Evolutionary conservation across 2,329 filamentous ascomycete species (phyloP).

Genomic region (Botrytis galanthina): DNA sequence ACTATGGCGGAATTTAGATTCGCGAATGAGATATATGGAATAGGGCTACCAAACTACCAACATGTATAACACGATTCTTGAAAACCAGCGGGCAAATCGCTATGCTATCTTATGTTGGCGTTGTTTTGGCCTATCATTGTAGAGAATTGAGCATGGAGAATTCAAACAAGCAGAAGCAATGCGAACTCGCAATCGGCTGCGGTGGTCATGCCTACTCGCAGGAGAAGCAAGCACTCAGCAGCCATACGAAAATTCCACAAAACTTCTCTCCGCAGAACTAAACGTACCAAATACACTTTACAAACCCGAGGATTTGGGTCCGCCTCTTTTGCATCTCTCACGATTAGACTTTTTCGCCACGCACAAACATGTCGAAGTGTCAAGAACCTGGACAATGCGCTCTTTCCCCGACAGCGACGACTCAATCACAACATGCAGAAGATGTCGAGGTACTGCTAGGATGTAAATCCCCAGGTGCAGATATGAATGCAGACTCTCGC

Average conservation of each 20-base stretch:
- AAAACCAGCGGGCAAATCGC: not conserved
- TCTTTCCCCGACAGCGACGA: too few species aligned
- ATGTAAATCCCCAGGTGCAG: not conserved
- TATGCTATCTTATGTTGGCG: not conserved
- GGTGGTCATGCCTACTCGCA: constrained; percentile 9
- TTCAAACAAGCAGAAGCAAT: not conserved
- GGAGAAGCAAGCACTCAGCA: not conserved
- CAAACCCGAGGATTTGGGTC: not conserved
- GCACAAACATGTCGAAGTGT: constrained; percentile 9
- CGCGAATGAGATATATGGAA: constrained; percentile 2
- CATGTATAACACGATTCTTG: not conserved
- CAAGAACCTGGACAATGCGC: not conserved
- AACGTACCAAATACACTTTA: not conserved
- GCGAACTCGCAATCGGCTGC: not conserved
- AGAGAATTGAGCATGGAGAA: not conserved
- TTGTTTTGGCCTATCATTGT: constrained; percentile 2
- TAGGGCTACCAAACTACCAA: not conserved
- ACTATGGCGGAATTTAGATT: constrained; percentile 19
- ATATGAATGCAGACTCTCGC: not conserved
- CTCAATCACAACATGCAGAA: not conserved
- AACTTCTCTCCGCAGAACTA: not conserved
- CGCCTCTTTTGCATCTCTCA: constrained; percentile 1
- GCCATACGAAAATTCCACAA: not conserved
- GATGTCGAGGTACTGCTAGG: not conserved
- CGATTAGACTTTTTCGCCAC: not conserved